These are phyloP conservation scores for Bisporella sp. DNA, from an alignment of 2,329 filamentous ascomycete species.

Conservation along the genomic window DNA sequence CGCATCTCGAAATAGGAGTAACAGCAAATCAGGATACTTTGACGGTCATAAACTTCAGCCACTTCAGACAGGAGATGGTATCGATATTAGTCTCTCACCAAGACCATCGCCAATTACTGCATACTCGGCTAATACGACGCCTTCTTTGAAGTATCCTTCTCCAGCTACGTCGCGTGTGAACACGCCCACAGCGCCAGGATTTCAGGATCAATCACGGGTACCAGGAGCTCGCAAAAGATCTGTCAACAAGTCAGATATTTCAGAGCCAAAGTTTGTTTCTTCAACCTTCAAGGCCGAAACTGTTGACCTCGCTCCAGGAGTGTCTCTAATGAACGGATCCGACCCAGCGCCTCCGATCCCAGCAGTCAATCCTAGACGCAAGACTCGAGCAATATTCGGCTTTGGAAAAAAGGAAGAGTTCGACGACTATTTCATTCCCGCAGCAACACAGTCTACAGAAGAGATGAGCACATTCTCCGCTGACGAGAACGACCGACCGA, in stretches of 20 bases:
- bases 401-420: slow-evolving; percentile 19
- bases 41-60: slow-evolving; percentile 19
- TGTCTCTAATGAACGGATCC: slow-evolving; percentile 20
- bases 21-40: slow-evolving; percentile 22
- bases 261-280: slow-evolving; percentile 26
- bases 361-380: slow-evolving; percentile 26
- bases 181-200: slow-evolving; percentile 15
- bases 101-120: slow-evolving; percentile 25
- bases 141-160: slow-evolving; percentile 17
- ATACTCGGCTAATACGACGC: slow-evolving; percentile 24
- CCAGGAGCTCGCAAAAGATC: slow-evolving; percentile 22
- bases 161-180: slow-evolving; percentile 14
- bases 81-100: slow-evolving; percentile 22
- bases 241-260: slow-evolving; percentile 27
- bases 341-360: slow-evolving; percentile 26
- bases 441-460: slow-evolving; percentile 23
- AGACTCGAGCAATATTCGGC: slow-evolving; percentile 26
- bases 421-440: slow-evolving; percentile 16
- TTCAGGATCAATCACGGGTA: slow-evolving; percentile 9
- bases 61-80: slow-evolving; percentile 12
- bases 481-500: slow-evolving; percentile 22
- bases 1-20: slow-evolving; percentile 18
- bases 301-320: slow-evolving; percentile 23
- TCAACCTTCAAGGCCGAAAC: slow-evolving; percentile 26
- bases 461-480: slow-evolving; percentile 28